Evolutionary conservation across 257 asterid genomes (phyloP).

Genomic region (Solanum rostratum): DNA sequence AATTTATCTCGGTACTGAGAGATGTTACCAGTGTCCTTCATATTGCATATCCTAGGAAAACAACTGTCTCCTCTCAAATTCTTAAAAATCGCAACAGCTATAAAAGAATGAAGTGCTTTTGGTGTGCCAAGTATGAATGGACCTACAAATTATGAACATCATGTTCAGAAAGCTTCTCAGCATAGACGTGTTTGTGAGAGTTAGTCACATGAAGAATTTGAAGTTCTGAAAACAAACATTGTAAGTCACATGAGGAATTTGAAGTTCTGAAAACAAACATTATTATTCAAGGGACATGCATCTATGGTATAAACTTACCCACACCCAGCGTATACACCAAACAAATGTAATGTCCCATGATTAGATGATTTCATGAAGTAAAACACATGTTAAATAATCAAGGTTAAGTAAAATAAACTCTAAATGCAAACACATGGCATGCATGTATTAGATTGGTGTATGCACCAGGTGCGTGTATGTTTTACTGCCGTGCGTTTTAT

Average conservation of each 20-base stretch:
- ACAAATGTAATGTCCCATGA: too few relatives aligned
- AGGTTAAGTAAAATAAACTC: too few relatives aligned
- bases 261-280: background rate
- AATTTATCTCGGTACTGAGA: constrained; percentile 44
- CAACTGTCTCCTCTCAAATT: background rate
- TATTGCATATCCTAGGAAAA: constrained; percentile 24
- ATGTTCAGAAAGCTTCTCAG: background rate
- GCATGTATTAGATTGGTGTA: too few relatives aligned
- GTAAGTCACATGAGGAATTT: background rate
- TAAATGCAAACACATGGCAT: too few relatives aligned
- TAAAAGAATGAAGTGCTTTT: background rate
- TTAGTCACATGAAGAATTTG: background rate
- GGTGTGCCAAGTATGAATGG: background rate
- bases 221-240: background rate
- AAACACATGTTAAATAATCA: too few relatives aligned
- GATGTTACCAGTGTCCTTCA: constrained; percentile 40
- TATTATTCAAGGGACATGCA: background rate
- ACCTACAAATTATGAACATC: background rate
- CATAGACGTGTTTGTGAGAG: background rate
- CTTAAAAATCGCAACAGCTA: constrained; percentile 1
- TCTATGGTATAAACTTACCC: background rate
- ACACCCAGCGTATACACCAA: too few relatives aligned
- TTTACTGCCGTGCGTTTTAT: background rate
- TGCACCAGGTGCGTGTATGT: too few relatives aligned
- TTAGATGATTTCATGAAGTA: too few relatives aligned